Evolutionary conservation across 192 early-diverging fungal species (phyloP).

Genomic region (Coemansia asiatica): DNA sequence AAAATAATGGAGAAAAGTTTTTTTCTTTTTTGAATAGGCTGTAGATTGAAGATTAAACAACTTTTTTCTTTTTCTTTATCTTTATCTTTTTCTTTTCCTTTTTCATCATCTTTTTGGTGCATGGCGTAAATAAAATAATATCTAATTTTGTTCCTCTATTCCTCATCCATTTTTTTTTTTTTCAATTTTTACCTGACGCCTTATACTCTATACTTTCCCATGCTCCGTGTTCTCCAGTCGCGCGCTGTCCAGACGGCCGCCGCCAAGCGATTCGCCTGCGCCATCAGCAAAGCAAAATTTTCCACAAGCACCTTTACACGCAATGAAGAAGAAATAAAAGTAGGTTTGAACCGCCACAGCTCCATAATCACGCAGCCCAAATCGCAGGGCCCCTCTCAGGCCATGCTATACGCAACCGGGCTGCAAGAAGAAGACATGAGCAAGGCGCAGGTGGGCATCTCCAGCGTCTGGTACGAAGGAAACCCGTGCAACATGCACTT

Average conservation of each 20-base stretch:
- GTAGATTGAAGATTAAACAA: neutral
- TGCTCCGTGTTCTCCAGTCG: conserved; percentile 33
- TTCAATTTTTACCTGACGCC: neutral
- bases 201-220: conserved; percentile 1
- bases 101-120: neutral
- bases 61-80: neutral
- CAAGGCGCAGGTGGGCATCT: conserved; percentile 94
- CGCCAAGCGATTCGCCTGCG: conserved; percentile 1
- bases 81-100: neutral
- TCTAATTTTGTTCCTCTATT: neutral
- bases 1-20: too few relatives aligned
- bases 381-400: conserved; percentile 93
- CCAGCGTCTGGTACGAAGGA: conserved; percentile 98
- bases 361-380: conserved; percentile 90
- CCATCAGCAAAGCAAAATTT: conserved; percentile 6
- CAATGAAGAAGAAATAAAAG: conserved; percentile 18
- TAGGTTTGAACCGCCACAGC: conserved; percentile 78
- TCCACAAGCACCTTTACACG: conserved; percentile 13
- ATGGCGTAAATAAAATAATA: neutral
- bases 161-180: conserved; percentile 1
- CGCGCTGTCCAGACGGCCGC: conserved; percentile 2
- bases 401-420: conserved; percentile 97
- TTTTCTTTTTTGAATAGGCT: conserved; percentile 3
- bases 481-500: conserved; percentile 99
- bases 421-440: conserved; percentile 77